phyloP scores from a whole-genome alignment of 192 early-diverging fungal genomes.

The Coemansia sp. region DNA sequence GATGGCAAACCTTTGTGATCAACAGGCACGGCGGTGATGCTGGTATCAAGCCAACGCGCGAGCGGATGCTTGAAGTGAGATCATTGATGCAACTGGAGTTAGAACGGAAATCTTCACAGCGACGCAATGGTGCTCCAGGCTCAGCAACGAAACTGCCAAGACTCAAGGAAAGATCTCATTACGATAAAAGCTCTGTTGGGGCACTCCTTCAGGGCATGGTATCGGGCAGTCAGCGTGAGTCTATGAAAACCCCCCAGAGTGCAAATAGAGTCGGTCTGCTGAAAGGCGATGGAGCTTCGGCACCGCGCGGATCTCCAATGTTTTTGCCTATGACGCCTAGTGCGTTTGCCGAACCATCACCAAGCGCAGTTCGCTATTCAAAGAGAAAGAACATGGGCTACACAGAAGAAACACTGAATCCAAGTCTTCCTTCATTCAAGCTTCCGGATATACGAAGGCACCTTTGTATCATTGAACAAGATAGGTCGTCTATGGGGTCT shows the following conservation, averaged over 20 bases:
- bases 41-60: slow-evolving; percentile 39
- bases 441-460: slow-evolving; percentile 16
- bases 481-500: background rate
- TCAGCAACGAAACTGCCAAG: slow-evolving; percentile 34
- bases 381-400: slow-evolving; percentile 42
- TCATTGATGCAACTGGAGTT: slow-evolving; percentile 35
- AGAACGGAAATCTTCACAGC: slow-evolving; percentile 38
- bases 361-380: slow-evolving; percentile 42
- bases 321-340: slow-evolving; percentile 45
- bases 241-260: slow-evolving; percentile 37
- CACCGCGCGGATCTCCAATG: slow-evolving; percentile 15
- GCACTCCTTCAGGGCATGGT: slow-evolving; percentile 51
- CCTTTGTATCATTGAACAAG: slow-evolving; percentile 14
- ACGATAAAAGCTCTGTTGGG: slow-evolving; percentile 51
- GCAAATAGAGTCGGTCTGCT: slow-evolving; percentile 38
- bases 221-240: slow-evolving; percentile 30
- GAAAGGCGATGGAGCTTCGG: slow-evolving; percentile 12
- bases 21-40: slow-evolving; percentile 43
- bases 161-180: slow-evolving; percentile 43
- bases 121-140: slow-evolving; percentile 16
- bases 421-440: slow-evolving; percentile 26
- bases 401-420: slow-evolving; percentile 34
- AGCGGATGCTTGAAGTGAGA: slow-evolving; percentile 46
- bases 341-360: slow-evolving; percentile 53
- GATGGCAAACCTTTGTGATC: slow-evolving; percentile 51